Conservation (phyloP, 2,329 filamentous ascomycete species). For the Venturia effusa region DNA sequence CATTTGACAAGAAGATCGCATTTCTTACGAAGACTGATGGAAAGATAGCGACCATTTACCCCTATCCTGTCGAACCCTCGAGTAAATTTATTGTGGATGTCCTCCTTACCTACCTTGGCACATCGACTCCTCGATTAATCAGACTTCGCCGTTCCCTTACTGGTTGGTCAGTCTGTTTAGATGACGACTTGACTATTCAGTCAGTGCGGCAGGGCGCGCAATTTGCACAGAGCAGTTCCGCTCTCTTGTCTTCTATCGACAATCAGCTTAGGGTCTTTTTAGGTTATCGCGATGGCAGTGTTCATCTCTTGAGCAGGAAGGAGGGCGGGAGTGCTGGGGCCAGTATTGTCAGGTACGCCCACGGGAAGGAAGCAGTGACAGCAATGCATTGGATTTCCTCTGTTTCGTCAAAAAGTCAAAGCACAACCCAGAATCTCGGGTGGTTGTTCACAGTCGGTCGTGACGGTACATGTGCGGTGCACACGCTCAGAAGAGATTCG, state of each 20-base stretch:
- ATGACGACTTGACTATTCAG: background rate
- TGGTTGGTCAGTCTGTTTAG: background rate
- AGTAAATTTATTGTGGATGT: background rate
- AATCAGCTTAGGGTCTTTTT: background rate
- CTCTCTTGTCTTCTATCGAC: background rate
- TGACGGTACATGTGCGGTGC: conserved; percentile 66
- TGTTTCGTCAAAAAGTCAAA: conserved; percentile 24
- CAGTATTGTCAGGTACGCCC: conserved; percentile 16
- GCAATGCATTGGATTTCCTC: conserved; percentile 36
- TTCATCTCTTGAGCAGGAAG: background rate
- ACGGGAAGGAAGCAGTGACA: conserved; percentile 57
- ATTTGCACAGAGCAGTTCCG: background rate
- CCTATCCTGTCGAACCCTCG: background rate
- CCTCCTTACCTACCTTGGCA: background rate
- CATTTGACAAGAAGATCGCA: background rate
- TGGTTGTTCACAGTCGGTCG: conserved; percentile 63
- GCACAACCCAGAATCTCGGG: conserved; percentile 15
- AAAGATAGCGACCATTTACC: conserved; percentile 2
- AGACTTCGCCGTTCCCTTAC: background rate
- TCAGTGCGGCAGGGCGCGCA: background rate
- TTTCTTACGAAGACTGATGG: conserved; percentile 4
- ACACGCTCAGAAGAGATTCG: conserved; percentile 23
- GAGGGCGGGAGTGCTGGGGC: background rate
- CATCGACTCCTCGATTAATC: background rate
- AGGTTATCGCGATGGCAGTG: conserved; percentile 8